phyloP scores from a whole-genome alignment of 1,139 yeast species.

The Pichia sp. region DNA sequence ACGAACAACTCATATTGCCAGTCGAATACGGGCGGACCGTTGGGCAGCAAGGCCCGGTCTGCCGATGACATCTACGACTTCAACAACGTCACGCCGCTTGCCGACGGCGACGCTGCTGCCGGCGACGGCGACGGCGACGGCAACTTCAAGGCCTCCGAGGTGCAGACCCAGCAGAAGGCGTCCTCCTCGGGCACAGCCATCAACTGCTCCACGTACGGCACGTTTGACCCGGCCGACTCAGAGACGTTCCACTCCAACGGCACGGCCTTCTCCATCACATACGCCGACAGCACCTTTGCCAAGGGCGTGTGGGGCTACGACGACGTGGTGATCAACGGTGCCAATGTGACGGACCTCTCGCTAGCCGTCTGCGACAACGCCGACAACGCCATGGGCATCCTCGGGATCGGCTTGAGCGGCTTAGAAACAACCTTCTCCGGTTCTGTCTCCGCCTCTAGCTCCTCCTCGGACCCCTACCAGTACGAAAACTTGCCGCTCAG shows the following conservation, averaged over 20 bases:
- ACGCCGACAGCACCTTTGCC: conserved; percentile 62
- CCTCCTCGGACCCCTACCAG: conserved; percentile 23
- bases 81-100: too few relatives aligned
- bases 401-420: conserved; percentile 57
- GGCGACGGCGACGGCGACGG: too few relatives aligned
- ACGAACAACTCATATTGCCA: conserved; percentile 32
- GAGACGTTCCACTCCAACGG: conserved; percentile 43
- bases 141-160: not conserved
- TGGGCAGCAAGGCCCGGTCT: conserved; percentile 10
- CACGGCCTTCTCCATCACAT: conserved; percentile 47
- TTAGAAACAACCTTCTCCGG: conserved; percentile 40
- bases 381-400: conserved; percentile 51
- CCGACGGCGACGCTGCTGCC: too few relatives aligned
- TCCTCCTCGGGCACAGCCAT: conserved; percentile 6
- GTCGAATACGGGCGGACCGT: conserved; percentile 16
- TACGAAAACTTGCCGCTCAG: conserved; percentile 58
- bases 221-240: conserved; percentile 45
- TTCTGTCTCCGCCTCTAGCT: conserved; percentile 14
- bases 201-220: conserved; percentile 44
- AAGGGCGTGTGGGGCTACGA: conserved; percentile 65
- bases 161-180: not conserved
- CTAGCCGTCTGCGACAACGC: conserved; percentile 56
- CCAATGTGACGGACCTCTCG: conserved; percentile 41
- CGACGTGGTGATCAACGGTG: conserved; percentile 40
- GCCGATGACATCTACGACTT: not conserved